Conservation (phyloP, 371 early-diverging fungal species). For the Syncephalis plumigaleata region DNA sequence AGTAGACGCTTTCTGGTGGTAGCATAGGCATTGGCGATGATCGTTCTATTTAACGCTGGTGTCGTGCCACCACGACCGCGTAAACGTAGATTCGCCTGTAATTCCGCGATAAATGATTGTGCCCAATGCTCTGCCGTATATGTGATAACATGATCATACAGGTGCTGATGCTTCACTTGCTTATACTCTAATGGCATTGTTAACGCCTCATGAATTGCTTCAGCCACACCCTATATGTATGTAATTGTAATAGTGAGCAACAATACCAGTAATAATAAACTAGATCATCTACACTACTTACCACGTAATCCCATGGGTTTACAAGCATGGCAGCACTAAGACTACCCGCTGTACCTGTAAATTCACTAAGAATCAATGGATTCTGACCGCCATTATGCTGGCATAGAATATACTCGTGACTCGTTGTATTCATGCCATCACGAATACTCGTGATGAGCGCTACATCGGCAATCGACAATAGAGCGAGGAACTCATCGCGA, state of each 20-base stretch:
- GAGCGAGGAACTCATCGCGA: conserved; percentile 85
- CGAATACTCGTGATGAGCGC: conserved; percentile 88
- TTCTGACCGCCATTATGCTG: conserved; percentile 77
- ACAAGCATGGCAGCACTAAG: conserved; percentile 80
- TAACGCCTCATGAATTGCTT: conserved; percentile 79
- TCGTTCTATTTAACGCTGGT: conserved; percentile 33
- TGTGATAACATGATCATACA: conserved; percentile 68
- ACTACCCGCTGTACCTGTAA: conserved; percentile 92
- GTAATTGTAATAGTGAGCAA: neutral
- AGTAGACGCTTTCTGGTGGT: conserved; percentile 41
- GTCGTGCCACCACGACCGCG: conserved; percentile 44
- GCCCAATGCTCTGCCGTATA: conserved; percentile 94
- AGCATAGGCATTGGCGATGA: conserved; percentile 24
- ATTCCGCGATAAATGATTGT: conserved; percentile 47
- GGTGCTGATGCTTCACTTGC: conserved; percentile 55
- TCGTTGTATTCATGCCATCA: conserved; percentile 99
- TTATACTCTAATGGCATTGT: conserved; percentile 70
- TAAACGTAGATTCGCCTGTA: conserved; percentile 19
- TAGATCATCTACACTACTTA: conserved; percentile 3
- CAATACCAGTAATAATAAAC: neutral
- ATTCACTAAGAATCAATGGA: conserved; percentile 88
- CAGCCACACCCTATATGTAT: conserved; percentile 61
- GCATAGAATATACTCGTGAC: conserved; percentile 95
- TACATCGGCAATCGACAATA: conserved; percentile 87
- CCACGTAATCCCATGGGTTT: conserved; percentile 92